Evolutionary conservation across 2,329 filamentous ascomycete species (phyloP).

Genomic region (Pseudogymnoascus sp.): DNA sequence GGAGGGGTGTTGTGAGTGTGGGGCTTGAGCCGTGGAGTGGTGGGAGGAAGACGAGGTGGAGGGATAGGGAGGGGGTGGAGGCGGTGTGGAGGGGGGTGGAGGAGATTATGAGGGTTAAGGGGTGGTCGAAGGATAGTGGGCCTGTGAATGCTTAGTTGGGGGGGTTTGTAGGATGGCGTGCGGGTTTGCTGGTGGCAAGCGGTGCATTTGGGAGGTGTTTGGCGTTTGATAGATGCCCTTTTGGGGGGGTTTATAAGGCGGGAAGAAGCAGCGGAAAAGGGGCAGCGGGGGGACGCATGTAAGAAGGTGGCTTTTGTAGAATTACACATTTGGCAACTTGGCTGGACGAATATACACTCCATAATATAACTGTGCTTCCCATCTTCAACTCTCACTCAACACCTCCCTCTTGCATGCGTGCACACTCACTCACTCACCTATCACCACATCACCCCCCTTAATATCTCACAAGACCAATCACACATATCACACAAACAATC

Average conservation of each 20-base stretch:
- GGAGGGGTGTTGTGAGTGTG: constrained; percentile 69
- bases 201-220: background rate
- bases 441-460: background rate
- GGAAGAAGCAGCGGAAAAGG: background rate
- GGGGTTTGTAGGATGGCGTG: background rate
- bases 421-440: background rate
- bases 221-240: background rate
- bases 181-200: background rate
- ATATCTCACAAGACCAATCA: background rate
- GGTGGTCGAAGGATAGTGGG: constrained; percentile 68
- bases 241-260: too few relatives aligned
- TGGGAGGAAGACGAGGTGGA: constrained; percentile 49
- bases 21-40: constrained; percentile 77
- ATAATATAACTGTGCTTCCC: background rate
- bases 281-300: background rate
- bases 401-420: background rate
- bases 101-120: constrained; percentile 73
- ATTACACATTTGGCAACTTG: background rate
- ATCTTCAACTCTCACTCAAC: background rate
- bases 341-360: background rate
- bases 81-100: constrained; percentile 86
- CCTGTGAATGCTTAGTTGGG: constrained; percentile 28
- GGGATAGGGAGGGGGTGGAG: constrained; percentile 89
- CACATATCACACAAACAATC: background rate
- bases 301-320: background rate